Evolutionary conservation across 106 monocot species (phyloP).

Genomic region (Phalaenopsis aphrodite): DNA sequence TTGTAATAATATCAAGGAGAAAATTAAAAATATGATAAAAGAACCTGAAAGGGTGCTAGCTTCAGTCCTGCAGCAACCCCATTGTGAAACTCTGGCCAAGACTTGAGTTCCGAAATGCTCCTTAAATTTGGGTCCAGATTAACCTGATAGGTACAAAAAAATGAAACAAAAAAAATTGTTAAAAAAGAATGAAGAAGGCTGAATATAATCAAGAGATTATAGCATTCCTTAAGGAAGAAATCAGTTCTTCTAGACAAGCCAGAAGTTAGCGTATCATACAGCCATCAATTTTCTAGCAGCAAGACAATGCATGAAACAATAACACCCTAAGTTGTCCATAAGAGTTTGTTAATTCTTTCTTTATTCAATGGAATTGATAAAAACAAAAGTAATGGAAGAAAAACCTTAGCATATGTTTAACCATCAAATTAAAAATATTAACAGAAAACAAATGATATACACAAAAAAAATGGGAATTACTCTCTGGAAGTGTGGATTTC

Average conservation of each 20-base stretch:
- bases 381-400: not conserved
- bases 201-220: not conserved
- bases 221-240: not conserved
- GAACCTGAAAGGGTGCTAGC: slow-evolving; percentile 86
- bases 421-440: not conserved
- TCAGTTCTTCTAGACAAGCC: not conserved
- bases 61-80: slow-evolving; percentile 96
- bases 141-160: slow-evolving; percentile 35
- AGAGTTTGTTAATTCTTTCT: not conserved
- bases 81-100: slow-evolving; percentile 98
- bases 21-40: not conserved
- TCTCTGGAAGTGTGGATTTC: not conserved
- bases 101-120: slow-evolving; percentile 65
- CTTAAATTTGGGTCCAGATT: slow-evolving; percentile 85
- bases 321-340: not conserved
- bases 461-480: not conserved
- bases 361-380: not conserved
- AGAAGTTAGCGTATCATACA: not conserved
- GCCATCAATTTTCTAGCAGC: not conserved
- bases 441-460: not conserved
- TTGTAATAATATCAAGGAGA: not conserved
- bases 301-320: not conserved
- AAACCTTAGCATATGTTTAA: not conserved
- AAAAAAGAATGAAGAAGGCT: not conserved
- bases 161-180: not conserved